Evolutionary conservation across 1,284 basidiomycete species (phyloP), one percentile per base, ranked within the genome.

Genomic region (Hemileia vastatrix): DNA sequence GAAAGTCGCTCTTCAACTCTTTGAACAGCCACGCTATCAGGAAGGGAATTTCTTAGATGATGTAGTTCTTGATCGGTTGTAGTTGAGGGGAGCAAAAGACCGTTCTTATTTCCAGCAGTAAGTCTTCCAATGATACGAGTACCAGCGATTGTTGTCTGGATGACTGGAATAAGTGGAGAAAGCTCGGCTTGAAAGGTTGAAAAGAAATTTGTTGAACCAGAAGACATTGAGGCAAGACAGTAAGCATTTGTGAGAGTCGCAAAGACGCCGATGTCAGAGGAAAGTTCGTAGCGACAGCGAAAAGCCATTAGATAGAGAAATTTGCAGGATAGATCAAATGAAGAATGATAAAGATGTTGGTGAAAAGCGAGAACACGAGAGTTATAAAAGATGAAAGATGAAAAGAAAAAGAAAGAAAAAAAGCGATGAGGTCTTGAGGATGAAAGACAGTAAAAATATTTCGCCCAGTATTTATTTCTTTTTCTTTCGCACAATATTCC

Each of bases 11-110:
- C 94, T 77, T 99, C 95, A 48, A 99, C 87, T 21, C 95, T 84
- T 77, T 98, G 95, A 72, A 99, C 88, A 21, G 87, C 86, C 65
- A 98, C 87, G 9, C 83, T 71, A 66, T 96, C 91, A 0, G 95
- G 95, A 23, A 98, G 82, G n/a, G 91, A 85, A 77, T 98, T 99
- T 55, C 94, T 85, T 64, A 99, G 82, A 77, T 99, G 94, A 77
- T 98, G 94, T 5, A 98, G 83, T 78, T 98, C 95, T 77, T 97
- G 94, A 77, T 98, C 95, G 57, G 93, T 95, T 52, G 95, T 95
- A 55, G 92, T 88, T 56, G 87, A 85, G 2, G 94, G 94, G 13
- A 99, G 91, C 65, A 99, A 87, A 40, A 99, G 83, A 64, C 94
- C 94, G 77, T 98, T 92, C 69, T 90, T 83, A 79, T 96, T 95